Percentiles rank a stretch among this genome's conserved stretches.
These are phyloP conservation scores for Auxenochlorella pyrenoidosa DNA, from an alignment of 139 green algal species.

Conservation along the genomic window DNA sequence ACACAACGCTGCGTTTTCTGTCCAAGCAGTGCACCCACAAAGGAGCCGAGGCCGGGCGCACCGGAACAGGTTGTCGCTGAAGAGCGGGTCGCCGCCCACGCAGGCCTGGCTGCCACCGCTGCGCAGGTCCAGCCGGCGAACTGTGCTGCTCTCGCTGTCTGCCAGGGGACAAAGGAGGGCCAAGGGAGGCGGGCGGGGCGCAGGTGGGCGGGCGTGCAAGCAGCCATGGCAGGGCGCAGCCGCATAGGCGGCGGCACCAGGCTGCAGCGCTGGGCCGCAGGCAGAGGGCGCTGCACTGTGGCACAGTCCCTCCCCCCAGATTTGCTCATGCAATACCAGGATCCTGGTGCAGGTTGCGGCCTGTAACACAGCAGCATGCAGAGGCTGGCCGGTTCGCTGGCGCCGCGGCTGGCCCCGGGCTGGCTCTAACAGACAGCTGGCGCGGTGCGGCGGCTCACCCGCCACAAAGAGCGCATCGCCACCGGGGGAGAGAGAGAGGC, in stretches of 20 bases:
- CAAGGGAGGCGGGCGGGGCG: not conserved
- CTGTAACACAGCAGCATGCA: too few relatives aligned
- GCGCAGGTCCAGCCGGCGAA: conserved; percentile 67
- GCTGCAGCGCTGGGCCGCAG: too few relatives aligned
- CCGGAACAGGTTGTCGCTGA: conserved; percentile 84
- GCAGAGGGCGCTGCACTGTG: too few relatives aligned
- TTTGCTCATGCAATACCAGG: too few relatives aligned
- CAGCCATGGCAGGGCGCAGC: too few relatives aligned
- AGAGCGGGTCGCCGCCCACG: conserved; percentile 80
- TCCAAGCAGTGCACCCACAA: too few relatives aligned
- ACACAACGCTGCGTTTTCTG: too few relatives aligned
- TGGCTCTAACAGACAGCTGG: not conserved
- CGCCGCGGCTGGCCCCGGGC: too few relatives aligned
- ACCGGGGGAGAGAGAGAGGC: conserved; percentile 59
- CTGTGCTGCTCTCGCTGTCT: conserved; percentile 77
- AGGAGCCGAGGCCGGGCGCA: not conserved
- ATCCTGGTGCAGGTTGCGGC: too few relatives aligned
- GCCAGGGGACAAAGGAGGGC: conserved; percentile 46
- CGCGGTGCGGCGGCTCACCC: not conserved
- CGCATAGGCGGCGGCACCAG: too few relatives aligned
- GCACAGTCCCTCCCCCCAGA: too few relatives aligned
- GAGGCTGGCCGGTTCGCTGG: too few relatives aligned
- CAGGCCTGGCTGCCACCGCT: conserved; percentile 48
- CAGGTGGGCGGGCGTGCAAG: not conserved
- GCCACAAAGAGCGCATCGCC: conserved; percentile 13